These are phyloP conservation scores for Scheffersomyces illinoinensis DNA, from an alignment of 1,139 yeast genomes.

Conservation along the genomic window DNA sequence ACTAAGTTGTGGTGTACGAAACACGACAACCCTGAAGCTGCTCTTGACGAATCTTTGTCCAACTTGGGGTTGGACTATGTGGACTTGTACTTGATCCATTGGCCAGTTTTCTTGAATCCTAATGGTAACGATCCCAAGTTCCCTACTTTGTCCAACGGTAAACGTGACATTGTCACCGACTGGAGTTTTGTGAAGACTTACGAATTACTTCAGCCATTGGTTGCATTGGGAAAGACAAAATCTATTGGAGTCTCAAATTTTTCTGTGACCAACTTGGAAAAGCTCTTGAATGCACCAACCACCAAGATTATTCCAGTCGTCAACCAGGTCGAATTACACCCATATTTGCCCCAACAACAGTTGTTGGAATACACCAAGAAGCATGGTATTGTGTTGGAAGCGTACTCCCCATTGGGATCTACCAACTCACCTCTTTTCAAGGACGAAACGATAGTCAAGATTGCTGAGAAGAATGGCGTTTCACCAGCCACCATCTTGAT, in stretches of 20 bases:
- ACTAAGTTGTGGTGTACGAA: slow-evolving; percentile 74
- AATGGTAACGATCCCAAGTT: slow-evolving; percentile 16
- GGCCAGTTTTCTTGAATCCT: slow-evolving; percentile 54
- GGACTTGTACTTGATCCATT: slow-evolving; percentile 77
- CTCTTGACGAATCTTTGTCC: slow-evolving; percentile 58
- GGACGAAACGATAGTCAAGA: slow-evolving; percentile 12
- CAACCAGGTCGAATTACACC: slow-evolving; percentile 23
- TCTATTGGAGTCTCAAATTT: slow-evolving; percentile 24
- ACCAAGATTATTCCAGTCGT: slow-evolving; percentile 18
- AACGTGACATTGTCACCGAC: slow-evolving; percentile 25
- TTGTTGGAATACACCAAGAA: slow-evolving; percentile 14
- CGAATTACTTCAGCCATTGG: slow-evolving; percentile 14
- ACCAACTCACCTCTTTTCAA: slow-evolving; percentile 18
- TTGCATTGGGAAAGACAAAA: slow-evolving; percentile 11
- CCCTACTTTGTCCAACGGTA: slow-evolving; percentile 24
- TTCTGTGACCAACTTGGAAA: slow-evolving; percentile 13
- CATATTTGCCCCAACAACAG: slow-evolving; percentile 21
- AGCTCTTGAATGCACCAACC: slow-evolving; percentile 15
- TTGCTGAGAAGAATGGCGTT: slow-evolving; percentile 17
- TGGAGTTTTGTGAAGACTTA: slow-evolving; percentile 55
- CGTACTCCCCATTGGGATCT: slow-evolving; percentile 25
- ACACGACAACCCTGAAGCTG: slow-evolving; percentile 57
- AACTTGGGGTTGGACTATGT: slow-evolving; percentile 73
- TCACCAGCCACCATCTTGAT: slow-evolving; percentile 16
- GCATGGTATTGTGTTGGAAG: slow-evolving; percentile 18